Conservation (phyloP, 2,329 filamentous ascomycete species). For the Teratosphaeria viscida region DNA sequence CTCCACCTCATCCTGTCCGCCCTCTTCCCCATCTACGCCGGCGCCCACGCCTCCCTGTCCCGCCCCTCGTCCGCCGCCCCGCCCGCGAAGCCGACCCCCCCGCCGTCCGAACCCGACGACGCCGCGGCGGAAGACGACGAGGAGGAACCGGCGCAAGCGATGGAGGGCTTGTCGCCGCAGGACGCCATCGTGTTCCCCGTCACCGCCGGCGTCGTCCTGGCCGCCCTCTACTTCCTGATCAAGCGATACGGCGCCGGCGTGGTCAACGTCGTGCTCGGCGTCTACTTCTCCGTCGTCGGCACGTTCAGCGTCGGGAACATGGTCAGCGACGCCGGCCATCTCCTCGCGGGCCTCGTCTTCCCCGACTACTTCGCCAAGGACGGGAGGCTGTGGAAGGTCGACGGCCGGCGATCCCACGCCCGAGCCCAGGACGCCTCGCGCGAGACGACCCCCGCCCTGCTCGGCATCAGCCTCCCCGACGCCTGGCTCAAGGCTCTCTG, state of each 20-base stretch:
- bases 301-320: slow-evolving; percentile 67
- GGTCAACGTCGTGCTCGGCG: slow-evolving; percentile 71
- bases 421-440: slow-evolving; percentile 5
- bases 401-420: slow-evolving; percentile 25
- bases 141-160: slow-evolving; percentile 43
- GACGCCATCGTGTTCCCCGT: slow-evolving; percentile 82
- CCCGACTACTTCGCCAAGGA: slow-evolving; percentile 55
- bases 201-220: slow-evolving; percentile 60
- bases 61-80: slow-evolving; percentile 69
- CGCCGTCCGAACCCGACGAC: slow-evolving; percentile 23
- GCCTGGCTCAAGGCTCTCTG: slow-evolving; percentile 43
- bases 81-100: slow-evolving; percentile 32
- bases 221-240: slow-evolving; percentile 75
- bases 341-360: slow-evolving; percentile 58
- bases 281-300: slow-evolving; percentile 73
- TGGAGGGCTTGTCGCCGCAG: slow-evolving; percentile 59
- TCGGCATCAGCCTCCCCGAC: slow-evolving; percentile 34
- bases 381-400: slow-evolving; percentile 41
- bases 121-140: slow-evolving; percentile 44
- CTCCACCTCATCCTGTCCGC: slow-evolving; percentile 57
- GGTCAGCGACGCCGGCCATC: slow-evolving; percentile 58
- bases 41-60: slow-evolving; percentile 73
- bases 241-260: slow-evolving; percentile 76
- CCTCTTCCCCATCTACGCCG: slow-evolving; percentile 72
- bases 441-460: neutral